Percentiles rank a stretch among this genome's conserved stretches.
Conservation (phyloP, 192 early-diverging fungal genomes). For the Backusella mclennaniae region DNA sequence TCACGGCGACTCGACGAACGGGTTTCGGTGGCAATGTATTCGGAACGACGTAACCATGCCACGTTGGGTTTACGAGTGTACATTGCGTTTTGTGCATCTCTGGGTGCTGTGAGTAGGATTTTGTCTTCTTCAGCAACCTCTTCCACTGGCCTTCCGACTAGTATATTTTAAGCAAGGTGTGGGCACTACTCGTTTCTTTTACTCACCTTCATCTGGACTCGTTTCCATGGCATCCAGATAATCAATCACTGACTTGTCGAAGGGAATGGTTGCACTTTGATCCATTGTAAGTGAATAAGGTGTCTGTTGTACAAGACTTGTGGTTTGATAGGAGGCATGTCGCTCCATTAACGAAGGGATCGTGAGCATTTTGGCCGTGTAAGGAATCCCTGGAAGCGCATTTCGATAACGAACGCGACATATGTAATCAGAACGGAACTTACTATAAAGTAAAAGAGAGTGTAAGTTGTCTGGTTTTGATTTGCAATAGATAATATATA, state of each 20-base stretch:
- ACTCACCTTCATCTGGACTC: slow-evolving; percentile 27
- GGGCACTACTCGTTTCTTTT: neutral
- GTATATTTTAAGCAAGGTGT: neutral
- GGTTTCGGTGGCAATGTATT: slow-evolving; percentile 50
- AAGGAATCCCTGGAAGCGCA: slow-evolving; percentile 44
- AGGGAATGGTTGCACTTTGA: slow-evolving; percentile 40
- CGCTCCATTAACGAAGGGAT: slow-evolving; percentile 43
- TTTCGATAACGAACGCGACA: slow-evolving; percentile 55
- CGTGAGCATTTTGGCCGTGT: slow-evolving; percentile 46
- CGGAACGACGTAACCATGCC: slow-evolving; percentile 54
- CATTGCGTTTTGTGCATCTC: slow-evolving; percentile 15
- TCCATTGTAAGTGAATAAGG: slow-evolving; percentile 45
- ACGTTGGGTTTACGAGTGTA: slow-evolving; percentile 37
- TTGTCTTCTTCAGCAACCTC: slow-evolving; percentile 32
- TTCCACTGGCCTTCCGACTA: slow-evolving; percentile 4
- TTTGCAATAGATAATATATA: neutral
- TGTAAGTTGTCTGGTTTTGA: neutral
- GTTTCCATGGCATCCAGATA: slow-evolving; percentile 45
- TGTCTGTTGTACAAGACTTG: slow-evolving; percentile 42
- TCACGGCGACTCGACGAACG: slow-evolving; percentile 35
- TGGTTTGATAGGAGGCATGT: slow-evolving; percentile 45
- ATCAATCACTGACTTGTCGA: slow-evolving; percentile 45
- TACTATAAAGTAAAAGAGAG: neutral
- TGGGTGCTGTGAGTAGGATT: slow-evolving; percentile 23
- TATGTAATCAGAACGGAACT: slow-evolving; percentile 23